Percentiles rank a stretch among this genome's conserved stretches.
Conservation (phyloP, 192 early-diverging fungal species). For the Mycoemilia scoparia region DNA sequence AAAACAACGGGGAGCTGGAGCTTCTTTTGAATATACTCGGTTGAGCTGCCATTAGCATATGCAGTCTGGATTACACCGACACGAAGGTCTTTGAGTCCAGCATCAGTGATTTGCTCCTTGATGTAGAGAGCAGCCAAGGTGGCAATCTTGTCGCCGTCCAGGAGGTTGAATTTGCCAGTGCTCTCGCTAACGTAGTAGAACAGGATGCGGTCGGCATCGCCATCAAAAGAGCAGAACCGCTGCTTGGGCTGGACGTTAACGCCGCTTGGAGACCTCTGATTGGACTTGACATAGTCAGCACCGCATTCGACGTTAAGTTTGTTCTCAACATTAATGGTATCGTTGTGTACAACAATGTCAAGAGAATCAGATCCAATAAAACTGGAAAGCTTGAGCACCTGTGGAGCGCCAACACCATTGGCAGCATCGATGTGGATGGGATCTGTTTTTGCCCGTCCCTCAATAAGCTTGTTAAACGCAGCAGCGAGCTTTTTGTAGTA, state of each 20-base stretch:
- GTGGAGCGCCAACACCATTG: constrained; percentile 92
- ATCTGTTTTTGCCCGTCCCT: constrained; percentile 48
- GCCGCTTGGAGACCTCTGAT: constrained; percentile 60
- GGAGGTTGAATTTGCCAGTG: constrained; percentile 64
- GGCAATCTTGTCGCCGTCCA: constrained; percentile 99
- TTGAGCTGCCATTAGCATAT: constrained; percentile 96
- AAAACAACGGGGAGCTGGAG: constrained; percentile 90
- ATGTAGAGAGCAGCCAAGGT: constrained; percentile 86
- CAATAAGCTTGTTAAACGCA: constrained; percentile 68
- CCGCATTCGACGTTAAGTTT: constrained; percentile 86
- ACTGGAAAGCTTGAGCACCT: constrained; percentile 55
- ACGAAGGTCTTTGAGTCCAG: constrained; percentile 53
- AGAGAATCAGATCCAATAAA: constrained; percentile 45
- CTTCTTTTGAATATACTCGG: constrained; percentile 71
- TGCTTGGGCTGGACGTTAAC: constrained; percentile 40
- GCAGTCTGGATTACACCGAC: constrained; percentile 98
- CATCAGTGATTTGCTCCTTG: constrained; percentile 69
- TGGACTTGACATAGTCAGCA: constrained; percentile 94
- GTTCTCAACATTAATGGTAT: constrained; percentile 42
- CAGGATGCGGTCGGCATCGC: constrained; percentile 96
- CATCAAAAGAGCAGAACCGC: constrained; percentile 82
- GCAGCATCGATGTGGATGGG: constrained; percentile 74
- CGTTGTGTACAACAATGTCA: constrained; percentile 51
- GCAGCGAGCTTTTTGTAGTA: constrained; percentile 80
- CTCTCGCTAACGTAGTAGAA: constrained; percentile 74